Evolutionary conservation across 2,329 filamentous ascomycete species (phyloP).

Genomic region (Apiospora arundinis): DNA sequence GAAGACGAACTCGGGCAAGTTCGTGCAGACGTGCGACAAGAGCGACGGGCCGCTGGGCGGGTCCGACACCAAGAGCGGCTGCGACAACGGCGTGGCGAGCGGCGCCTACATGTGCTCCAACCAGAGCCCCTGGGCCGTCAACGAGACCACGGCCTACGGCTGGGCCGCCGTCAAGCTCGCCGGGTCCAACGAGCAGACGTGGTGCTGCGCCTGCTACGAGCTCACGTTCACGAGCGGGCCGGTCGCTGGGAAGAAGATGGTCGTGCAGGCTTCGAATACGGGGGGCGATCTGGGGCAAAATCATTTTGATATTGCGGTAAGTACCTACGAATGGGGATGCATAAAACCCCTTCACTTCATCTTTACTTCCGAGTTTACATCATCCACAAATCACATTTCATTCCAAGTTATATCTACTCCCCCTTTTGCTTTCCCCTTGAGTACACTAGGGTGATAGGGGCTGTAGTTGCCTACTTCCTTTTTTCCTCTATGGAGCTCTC

Average conservation of each 20-base stretch:
- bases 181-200: conserved; percentile 62
- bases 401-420: neutral
- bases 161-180: conserved; percentile 66
- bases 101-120: conserved; percentile 67
- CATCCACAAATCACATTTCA: too few species aligned
- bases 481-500: neutral
- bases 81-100: conserved; percentile 48
- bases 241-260: conserved; percentile 62
- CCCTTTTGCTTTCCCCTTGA: neutral
- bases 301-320: conserved; percentile 59
- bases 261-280: conserved; percentile 67
- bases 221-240: conserved; percentile 63
- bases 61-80: conserved; percentile 56
- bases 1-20: conserved; percentile 59
- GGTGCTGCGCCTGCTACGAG: conserved; percentile 71
- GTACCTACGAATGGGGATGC: conserved; percentile 27
- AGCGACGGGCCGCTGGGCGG: conserved; percentile 61
- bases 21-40: conserved; percentile 61
- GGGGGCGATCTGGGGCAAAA: conserved; percentile 59
- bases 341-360: neutral
- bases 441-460: neutral
- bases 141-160: conserved; percentile 64
- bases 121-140: conserved; percentile 68
- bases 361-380: neutral
- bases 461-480: neutral